Conservation (phyloP, 192 early-diverging fungal species). For the Coemansia sp. region DNA sequence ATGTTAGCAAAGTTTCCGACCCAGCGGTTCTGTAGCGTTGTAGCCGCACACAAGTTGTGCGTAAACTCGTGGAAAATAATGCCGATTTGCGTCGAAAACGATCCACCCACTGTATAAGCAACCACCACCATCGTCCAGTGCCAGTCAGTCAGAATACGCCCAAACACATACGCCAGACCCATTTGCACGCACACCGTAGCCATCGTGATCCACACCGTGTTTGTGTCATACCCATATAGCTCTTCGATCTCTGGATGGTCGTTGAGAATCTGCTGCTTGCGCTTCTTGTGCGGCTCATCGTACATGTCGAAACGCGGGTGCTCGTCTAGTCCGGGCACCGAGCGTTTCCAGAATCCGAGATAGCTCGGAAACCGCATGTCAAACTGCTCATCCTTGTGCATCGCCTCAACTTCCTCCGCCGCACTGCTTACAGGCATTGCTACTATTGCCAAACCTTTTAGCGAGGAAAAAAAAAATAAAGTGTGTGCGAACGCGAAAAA, state of each 20-base stretch:
- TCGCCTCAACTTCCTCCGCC: conserved; percentile 32
- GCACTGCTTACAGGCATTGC: conserved; percentile 42
- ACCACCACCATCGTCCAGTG: conserved; percentile 67
- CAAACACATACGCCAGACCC: conserved; percentile 78
- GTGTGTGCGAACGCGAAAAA: not conserved
- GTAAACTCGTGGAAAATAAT: conserved; percentile 93
- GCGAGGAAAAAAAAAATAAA: not conserved
- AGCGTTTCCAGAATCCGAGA: conserved; percentile 81
- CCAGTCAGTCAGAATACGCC: conserved; percentile 63
- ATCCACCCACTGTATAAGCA: conserved; percentile 82
- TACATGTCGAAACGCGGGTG: conserved; percentile 81
- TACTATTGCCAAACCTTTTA: not conserved
- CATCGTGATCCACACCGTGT: conserved; percentile 75
- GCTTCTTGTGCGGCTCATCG: conserved; percentile 95
- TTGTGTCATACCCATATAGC: conserved; percentile 82
- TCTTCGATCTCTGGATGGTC: conserved; percentile 87
- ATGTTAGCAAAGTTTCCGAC: conserved; percentile 86
- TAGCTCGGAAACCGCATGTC: conserved; percentile 80
- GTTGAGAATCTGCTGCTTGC: conserved; percentile 84
- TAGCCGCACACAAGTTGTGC: conserved; percentile 80
- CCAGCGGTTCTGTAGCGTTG: conserved; percentile 76
- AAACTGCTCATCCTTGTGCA: conserved; percentile 52
- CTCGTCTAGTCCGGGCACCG: conserved; percentile 72
- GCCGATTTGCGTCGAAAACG: conserved; percentile 78
- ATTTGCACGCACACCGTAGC: conserved; percentile 71